Conservation (phyloP, 768 basidiomycete species). For the Roridomyces roridus region DNA sequence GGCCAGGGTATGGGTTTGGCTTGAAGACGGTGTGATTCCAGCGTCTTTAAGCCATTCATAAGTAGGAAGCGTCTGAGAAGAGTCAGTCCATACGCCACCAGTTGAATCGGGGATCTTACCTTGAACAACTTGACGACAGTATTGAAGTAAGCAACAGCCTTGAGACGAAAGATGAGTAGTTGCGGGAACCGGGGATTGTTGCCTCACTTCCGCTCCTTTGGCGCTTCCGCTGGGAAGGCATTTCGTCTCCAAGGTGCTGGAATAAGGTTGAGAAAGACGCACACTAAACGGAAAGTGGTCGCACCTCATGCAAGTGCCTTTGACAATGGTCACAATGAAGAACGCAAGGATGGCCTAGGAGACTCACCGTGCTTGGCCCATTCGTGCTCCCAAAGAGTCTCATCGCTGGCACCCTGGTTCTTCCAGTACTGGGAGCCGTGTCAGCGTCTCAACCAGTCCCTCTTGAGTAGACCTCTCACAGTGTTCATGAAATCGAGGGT, state of each 20-base stretch:
- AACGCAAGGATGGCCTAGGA: no score
- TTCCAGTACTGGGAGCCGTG: conserved; percentile 60
- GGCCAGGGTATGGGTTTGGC: conserved; percentile 62
- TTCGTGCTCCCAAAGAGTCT: conserved; percentile 81
- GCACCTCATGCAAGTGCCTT: conserved; percentile 65
- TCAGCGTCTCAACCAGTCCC: neutral
- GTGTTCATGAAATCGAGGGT: conserved; percentile 65
- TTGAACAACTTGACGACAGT: conserved; percentile 60
- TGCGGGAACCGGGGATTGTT: neutral
- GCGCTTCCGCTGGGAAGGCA: conserved; percentile 69
- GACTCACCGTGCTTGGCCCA: conserved; percentile 48
- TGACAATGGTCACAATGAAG: neutral
- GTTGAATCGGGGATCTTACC: conserved; percentile 42
- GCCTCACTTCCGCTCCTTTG: conserved; percentile 61
- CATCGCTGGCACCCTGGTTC: conserved; percentile 61
- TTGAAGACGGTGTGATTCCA: conserved; percentile 76
- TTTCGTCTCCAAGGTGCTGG: conserved; percentile 60
- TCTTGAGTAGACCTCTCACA: conserved; percentile 25
- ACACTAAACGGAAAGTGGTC: neutral
- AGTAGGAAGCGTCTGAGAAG: conserved; percentile 64
- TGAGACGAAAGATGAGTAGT: neutral
- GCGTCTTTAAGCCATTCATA: conserved; percentile 71
- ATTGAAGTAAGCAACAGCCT: conserved; percentile 73
- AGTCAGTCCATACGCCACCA: conserved; percentile 36
- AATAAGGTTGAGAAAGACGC: conserved; percentile 1